Evolutionary conservation across 352 stramenopile genomes (phyloP).

Genomic region (Lagenidium sp.): DNA sequence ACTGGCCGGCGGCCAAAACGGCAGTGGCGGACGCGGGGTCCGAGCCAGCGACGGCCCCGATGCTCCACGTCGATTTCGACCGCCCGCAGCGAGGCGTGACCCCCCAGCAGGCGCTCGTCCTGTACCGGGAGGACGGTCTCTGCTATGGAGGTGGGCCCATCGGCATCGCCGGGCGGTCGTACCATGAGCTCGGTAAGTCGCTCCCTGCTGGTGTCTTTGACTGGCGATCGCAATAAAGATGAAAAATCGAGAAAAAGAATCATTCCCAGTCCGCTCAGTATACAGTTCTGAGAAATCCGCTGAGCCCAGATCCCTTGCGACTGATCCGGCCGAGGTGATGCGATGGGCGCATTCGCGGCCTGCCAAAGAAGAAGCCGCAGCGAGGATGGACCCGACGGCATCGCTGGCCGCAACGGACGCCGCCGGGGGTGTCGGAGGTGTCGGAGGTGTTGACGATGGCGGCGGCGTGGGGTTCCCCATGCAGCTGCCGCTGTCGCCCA

Average conservation of each 20-base stretch:
- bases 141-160: constrained; percentile 78
- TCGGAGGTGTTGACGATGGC: background rate
- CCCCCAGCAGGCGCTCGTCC: constrained; percentile 76
- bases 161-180: constrained; percentile 43
- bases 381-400: constrained; percentile 51
- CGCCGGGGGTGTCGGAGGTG: constrained; percentile 10
- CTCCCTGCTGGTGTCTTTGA: constrained; percentile 37
- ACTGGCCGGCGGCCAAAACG: too few relatives aligned
- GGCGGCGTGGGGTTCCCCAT: constrained; percentile 27
- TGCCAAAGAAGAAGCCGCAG: too few relatives aligned
- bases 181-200: constrained; percentile 50
- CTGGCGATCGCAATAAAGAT: constrained; percentile 26
- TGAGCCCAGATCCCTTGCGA: too few relatives aligned
- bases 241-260: background rate
- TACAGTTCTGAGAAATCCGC: background rate
- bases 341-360: too few relatives aligned
- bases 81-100: constrained; percentile 74
- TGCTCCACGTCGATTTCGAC: constrained; percentile 74
- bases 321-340: too few relatives aligned
- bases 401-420: constrained; percentile 44
- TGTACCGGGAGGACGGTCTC: constrained; percentile 73
- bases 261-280: too few relatives aligned
- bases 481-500: constrained; percentile 66
- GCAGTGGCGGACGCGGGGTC: constrained; percentile 5
- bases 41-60: constrained; percentile 11